Evolutionary conservation across 768 basidiomycete genomes (phyloP), one percentile per base, ranked within the genome.

Genomic region (Suillus decipiens): DNA sequence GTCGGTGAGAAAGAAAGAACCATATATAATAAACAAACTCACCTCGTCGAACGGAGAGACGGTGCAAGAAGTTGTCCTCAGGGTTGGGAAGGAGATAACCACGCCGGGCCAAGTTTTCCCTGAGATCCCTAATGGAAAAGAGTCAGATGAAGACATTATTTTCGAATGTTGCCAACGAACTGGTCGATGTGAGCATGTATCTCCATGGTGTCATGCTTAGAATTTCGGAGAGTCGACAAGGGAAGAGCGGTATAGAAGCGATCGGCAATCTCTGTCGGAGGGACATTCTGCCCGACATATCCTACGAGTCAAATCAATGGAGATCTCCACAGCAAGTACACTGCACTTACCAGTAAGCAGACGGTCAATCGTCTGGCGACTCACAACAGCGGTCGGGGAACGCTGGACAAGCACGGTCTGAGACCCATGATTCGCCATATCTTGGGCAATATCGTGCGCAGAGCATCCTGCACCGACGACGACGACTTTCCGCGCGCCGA

Each of bases 381-480:
- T 58, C 22, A 60, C 58, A n/a, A 65, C 56, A 19, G 64, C 55
- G 2, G 64, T 65, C 19, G 64, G 50, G 8, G 64, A 65, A 22
- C 64, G 64, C 33, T 65, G 64, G 8, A 65, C 48, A 34, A 64
- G 63, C 37, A 53, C 51, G 10, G 53, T 51, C 17, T 10, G 19
- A 33, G 50, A 50, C 19, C 63, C 64, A 9, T 22, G 48, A 31
- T 41, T 51, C 15, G 64, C 47, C 50, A 64, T 37, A 43, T 65
- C 64, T 37, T 65, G 64, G 31, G 64, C 57, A 33, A 65, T 65
- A 39, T 65, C 64, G 17, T 65, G 64, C 12, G 63, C 64, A 19
- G 64, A 65, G 31, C 64, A 65, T n/a, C 64, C 64, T n/a, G 42
- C 63, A 6, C 63, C 64, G n/a, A 65, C n/a, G 24, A 65, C 58